Percentiles rank a stretch among this genome's conserved stretches.
phyloP scores from a whole-genome alignment of 441 rosid genomes.

The Biscutella laevigata region DNA sequence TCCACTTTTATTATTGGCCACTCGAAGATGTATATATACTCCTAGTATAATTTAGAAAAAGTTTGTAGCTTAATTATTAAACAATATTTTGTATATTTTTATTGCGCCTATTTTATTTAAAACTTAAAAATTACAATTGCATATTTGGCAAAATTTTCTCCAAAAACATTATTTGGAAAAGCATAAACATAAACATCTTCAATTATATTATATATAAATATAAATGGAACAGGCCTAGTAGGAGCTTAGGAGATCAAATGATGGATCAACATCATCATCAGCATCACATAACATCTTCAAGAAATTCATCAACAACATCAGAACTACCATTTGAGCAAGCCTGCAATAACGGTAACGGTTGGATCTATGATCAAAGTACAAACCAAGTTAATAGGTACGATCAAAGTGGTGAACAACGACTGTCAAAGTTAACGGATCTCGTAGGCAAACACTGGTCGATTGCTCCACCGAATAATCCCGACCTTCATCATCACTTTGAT shows the following conservation, averaged over 20 bases:
- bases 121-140: no score
- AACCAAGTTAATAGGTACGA: slow-evolving; percentile 24
- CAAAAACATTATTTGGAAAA: no score
- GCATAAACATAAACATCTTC: no score
- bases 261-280: slow-evolving; percentile 19
- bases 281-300: slow-evolving; percentile 33
- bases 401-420: slow-evolving; percentile 24
- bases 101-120: no score
- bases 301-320: slow-evolving; percentile 30
- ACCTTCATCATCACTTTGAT: slow-evolving; percentile 23
- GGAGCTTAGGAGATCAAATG: slow-evolving; percentile 30
- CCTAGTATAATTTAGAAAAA: no score
- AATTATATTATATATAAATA: no score
- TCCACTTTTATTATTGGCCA: slow-evolving; percentile 20
- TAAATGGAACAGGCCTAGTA: slow-evolving; percentile 26
- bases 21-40: slow-evolving; percentile 4
- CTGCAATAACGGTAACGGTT: slow-evolving; percentile 31
- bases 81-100: no score
- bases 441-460: slow-evolving; percentile 60
- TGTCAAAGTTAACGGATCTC: slow-evolving; percentile 43
- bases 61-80: no score
- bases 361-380: slow-evolving; percentile 38
- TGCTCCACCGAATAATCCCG: slow-evolving; percentile 50
- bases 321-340: slow-evolving; percentile 39
- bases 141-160: no score